Conservation (phyloP, 768 basidiomycete species). For the Lactarius vividus region DNA sequence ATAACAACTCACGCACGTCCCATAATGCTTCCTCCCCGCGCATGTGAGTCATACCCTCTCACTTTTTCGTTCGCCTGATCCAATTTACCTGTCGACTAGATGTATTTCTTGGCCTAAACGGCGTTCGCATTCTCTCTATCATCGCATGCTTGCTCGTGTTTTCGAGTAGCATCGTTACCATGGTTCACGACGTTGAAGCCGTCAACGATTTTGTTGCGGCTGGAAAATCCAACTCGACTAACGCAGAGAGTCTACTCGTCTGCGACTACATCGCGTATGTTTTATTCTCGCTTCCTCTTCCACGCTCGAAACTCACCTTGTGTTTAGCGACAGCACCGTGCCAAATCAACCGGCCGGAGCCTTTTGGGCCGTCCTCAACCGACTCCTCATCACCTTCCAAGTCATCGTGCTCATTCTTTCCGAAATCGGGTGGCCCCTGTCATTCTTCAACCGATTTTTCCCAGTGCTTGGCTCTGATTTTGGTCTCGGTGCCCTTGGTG, state of each 20-base stretch:
- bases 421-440: constrained; percentile 76
- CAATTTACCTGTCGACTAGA: constrained; percentile 8
- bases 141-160: constrained; percentile 26
- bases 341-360: constrained; percentile 88
- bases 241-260: constrained; percentile 9
- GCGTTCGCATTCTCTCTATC: constrained; percentile 24
- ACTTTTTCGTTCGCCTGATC: neutral
- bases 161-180: constrained; percentile 26
- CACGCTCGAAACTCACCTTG: neutral
- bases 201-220: constrained; percentile 22
- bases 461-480: constrained; percentile 83
- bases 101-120: constrained; percentile 27
- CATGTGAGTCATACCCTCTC: constrained; percentile 20
- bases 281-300: neutral
- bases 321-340: constrained; percentile 67
- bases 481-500: constrained; percentile 82
- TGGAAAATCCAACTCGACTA: constrained; percentile 23
- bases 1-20: constrained; percentile 9
- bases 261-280: constrained; percentile 23
- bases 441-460: constrained; percentile 80
- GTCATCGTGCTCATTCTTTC: constrained; percentile 75
- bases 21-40: constrained; percentile 27
- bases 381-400: constrained; percentile 85
- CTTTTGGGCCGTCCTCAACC: constrained; percentile 89
- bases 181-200: constrained; percentile 28